Conservation (phyloP, 2,329 filamentous ascomycete genomes). For the Fusarium ramigenum region DNA sequence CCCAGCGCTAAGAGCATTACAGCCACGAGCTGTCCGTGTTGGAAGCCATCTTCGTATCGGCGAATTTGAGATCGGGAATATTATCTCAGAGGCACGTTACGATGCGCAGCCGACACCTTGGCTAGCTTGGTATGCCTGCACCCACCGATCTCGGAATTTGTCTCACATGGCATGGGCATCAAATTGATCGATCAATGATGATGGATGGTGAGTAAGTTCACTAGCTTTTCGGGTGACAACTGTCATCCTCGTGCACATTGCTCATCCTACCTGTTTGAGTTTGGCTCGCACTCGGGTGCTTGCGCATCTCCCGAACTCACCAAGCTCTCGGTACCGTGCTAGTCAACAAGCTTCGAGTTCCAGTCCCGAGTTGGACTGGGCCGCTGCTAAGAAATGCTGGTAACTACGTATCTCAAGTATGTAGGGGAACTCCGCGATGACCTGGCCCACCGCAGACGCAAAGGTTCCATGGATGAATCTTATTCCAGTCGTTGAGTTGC, state of each 20-base stretch:
- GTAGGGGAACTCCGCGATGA: not conserved
- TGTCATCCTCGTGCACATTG: conserved; percentile 12
- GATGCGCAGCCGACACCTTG: not conserved
- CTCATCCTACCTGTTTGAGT: conserved; percentile 17
- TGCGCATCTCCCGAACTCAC: conserved; percentile 34
- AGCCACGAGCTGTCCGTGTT: not conserved
- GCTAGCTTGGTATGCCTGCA: not conserved
- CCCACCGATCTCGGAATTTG: conserved; percentile 2
- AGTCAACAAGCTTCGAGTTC: conserved; percentile 6
- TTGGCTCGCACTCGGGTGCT: conserved; percentile 20
- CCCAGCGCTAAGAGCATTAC: not conserved
- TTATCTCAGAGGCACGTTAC: not conserved
- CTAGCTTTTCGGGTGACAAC: conserved; percentile 6
- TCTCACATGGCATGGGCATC: not conserved
- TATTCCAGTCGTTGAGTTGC: not conserved
- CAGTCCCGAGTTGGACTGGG: conserved; percentile 17
- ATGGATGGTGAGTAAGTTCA: not conserved
- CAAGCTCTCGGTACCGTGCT: conserved; percentile 16
- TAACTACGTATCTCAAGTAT: not conserved
- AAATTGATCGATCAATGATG: not conserved
- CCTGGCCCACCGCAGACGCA: not conserved
- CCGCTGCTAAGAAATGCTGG: conserved; percentile 5
- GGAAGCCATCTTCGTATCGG: not conserved
- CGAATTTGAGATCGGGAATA: not conserved
- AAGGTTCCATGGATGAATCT: not conserved